phyloP scores from a whole-genome alignment of 2,329 filamentous ascomycete genomes.

The Trichoderma koningiopsis region DNA sequence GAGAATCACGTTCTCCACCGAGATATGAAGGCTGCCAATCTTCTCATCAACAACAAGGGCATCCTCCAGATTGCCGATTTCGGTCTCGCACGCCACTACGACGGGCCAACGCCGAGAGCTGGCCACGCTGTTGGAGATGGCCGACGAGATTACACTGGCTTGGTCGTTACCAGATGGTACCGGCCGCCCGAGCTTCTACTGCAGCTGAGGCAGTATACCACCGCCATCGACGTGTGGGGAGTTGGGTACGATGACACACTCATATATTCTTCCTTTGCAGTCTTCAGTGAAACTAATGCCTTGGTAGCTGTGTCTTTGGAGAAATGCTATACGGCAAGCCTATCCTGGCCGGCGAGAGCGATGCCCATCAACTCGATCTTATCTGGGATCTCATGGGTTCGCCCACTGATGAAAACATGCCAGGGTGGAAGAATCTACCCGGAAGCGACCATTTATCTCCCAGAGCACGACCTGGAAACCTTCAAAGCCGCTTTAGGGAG shows the following conservation, averaged over 20 bases:
- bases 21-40: constrained; percentile 98
- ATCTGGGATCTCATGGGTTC: constrained; percentile 93
- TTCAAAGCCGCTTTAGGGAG: constrained; percentile 75
- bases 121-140: constrained; percentile 83
- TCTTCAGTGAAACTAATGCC: constrained; percentile 29
- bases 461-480: constrained; percentile 61
- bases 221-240: constrained; percentile 97
- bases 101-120: constrained; percentile 75
- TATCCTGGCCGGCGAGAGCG: constrained; percentile 86
- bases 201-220: constrained; percentile 88
- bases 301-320: constrained; percentile 86
- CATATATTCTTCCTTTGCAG: background rate
- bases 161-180: constrained; percentile 98
- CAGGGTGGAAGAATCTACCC: constrained; percentile 80
- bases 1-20: constrained; percentile 87
- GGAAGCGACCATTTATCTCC: constrained; percentile 76
- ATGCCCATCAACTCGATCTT: constrained; percentile 84
- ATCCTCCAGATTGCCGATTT: constrained; percentile 97
- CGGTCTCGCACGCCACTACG: constrained; percentile 89
- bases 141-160: constrained; percentile 87
- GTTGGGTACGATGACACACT: constrained; percentile 68
- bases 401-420: constrained; percentile 89
- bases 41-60: constrained; percentile 92
- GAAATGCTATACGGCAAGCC: constrained; percentile 96
- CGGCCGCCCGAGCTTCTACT: constrained; percentile 89